Evolutionary conservation across 108 stramenopile genomes (phyloP).

Genomic region (Discostella pseudostelligera): DNA sequence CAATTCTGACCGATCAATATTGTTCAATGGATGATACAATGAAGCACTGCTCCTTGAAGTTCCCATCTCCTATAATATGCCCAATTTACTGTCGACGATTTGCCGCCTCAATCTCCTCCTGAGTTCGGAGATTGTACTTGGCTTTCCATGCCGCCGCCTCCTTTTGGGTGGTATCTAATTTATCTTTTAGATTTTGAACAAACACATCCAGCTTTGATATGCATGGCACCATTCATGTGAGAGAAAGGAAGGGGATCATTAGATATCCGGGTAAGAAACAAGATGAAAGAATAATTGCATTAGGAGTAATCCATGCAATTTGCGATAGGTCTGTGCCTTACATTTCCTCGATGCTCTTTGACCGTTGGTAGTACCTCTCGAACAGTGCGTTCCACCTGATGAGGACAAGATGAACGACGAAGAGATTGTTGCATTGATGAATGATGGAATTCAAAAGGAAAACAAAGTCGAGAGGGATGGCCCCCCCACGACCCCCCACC

Average conservation of each 20-base stretch:
- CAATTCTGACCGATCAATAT: no score
- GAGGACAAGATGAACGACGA: not conserved
- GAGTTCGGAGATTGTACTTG: slow-evolving; percentile 68
- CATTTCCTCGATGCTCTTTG: slow-evolving; percentile 73
- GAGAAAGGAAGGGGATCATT: not conserved
- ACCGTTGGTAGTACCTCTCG: slow-evolving; percentile 92
- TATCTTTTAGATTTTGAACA: slow-evolving; percentile 58
- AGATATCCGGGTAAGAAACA: not conserved
- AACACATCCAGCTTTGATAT: slow-evolving; percentile 59
- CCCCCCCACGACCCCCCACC: no score
- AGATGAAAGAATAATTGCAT: slow-evolving; percentile 4
- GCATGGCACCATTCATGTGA: not conserved
- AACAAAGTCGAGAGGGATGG: not conserved
- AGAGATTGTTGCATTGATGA: not conserved
- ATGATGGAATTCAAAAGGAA: not conserved
- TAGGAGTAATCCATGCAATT: slow-evolving; percentile 2
- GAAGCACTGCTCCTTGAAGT: no score
- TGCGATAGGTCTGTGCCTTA: slow-evolving; percentile 28
- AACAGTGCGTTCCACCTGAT: slow-evolving; percentile 88
- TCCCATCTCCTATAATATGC: no score
- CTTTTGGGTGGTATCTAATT: slow-evolving; percentile 65
- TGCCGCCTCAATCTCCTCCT: slow-evolving; percentile 48
- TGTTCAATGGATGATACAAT: no score
- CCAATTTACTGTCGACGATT: slow-evolving; percentile 6
- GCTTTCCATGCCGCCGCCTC: slow-evolving; percentile 73